Evolutionary conservation across 2,329 filamentous ascomycete genomes (phyloP), one percentile per base, ranked within the genome.

Genomic region (Scedosporium dehoogii): DNA sequence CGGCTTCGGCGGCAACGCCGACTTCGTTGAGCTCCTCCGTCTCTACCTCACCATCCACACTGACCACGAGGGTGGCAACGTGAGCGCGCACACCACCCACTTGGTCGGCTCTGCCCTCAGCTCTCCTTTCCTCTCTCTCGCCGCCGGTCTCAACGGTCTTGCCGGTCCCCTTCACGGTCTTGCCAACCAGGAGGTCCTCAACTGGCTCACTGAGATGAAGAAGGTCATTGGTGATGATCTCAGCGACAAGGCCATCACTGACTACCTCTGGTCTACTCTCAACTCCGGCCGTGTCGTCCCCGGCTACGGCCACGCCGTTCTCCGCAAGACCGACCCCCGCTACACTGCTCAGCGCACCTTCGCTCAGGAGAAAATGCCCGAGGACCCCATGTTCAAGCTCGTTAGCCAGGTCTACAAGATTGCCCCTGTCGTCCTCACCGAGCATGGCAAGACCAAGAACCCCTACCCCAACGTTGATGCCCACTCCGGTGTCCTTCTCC

Each of bases 371-470:
- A 91, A 97, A 77, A 87, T 97, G 76, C 91, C 93, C 74, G 85
- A 96, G 73, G 94, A 97, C 85, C 92, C 93, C 73, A 96, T 99
- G 92, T 99, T 97, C 91, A 92, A 99, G 87, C 90, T 99, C 70
- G 94, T 99, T 81, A 96, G 90, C 85, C 94, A 99, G 84, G 94
- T 99, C 71, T 99, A 97, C 90, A 99, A 99, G 91, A 97, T 99
- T 72, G 94, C 94, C 68, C 94, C 94, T 68, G 90, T 89, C 73
- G 94, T 99, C 72, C 85, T 99, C 76, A 99, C 94, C 69, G 92
- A 99, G 88, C 94, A 99, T 84, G 94, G 94, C 82, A 99, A 99
- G 91, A 97, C 93, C 85, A 97, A 97, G 90, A 97, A 97, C 90
- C 93, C 93, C 69, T 97, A 85, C 86, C 94, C 94, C 79, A 97